phyloP scores from a whole-genome alignment of 495 filamentous ascomycete genomes.

The Lophiostoma macrostomum region DNA sequence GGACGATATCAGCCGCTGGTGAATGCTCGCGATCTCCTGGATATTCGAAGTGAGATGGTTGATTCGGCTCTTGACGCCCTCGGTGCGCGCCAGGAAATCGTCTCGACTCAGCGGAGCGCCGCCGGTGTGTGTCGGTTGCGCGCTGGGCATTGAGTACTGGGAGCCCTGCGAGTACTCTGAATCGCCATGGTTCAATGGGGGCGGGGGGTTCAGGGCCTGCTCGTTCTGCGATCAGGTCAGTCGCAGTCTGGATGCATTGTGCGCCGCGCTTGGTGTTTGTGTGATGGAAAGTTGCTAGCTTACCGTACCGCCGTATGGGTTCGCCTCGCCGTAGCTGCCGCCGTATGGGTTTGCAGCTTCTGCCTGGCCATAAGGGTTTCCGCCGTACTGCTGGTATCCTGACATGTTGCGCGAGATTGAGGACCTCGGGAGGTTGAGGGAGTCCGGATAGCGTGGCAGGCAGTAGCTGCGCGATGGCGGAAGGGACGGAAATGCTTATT shows the following conservation, averaged over 20 bases:
- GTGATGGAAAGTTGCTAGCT: conserved; percentile 7
- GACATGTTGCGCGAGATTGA: conserved; percentile 23
- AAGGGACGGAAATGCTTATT: background rate
- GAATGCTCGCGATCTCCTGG: conserved; percentile 55
- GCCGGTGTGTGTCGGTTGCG: conserved; percentile 21
- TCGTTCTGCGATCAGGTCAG: conserved; percentile 24
- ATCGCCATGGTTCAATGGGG: conserved; percentile 29
- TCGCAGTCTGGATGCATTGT: background rate
- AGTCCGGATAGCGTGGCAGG: background rate
- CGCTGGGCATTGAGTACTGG: conserved; percentile 31
- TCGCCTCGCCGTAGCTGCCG: conserved; percentile 48
- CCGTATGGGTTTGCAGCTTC: no score
- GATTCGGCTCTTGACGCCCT: conserved; percentile 57
- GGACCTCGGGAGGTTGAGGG: background rate
- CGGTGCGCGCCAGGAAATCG: conserved; percentile 61
- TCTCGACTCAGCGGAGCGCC: conserved; percentile 38
- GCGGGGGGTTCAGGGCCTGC: conserved; percentile 36
- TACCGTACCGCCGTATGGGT: conserved; percentile 37
- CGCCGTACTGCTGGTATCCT: conserved; percentile 40
- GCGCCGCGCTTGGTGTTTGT: conserved; percentile 21
- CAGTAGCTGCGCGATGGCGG: background rate
- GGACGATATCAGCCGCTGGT: conserved; percentile 58
- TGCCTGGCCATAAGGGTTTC: conserved; percentile 48
- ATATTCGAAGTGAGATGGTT: conserved; percentile 53
- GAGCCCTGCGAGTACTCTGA: conserved; percentile 39